Percentiles rank a stretch among this genome's conserved stretches.
Conservation (phyloP, 2,329 filamentous ascomycete genomes). For the Xenoacremonium recifei region DNA sequence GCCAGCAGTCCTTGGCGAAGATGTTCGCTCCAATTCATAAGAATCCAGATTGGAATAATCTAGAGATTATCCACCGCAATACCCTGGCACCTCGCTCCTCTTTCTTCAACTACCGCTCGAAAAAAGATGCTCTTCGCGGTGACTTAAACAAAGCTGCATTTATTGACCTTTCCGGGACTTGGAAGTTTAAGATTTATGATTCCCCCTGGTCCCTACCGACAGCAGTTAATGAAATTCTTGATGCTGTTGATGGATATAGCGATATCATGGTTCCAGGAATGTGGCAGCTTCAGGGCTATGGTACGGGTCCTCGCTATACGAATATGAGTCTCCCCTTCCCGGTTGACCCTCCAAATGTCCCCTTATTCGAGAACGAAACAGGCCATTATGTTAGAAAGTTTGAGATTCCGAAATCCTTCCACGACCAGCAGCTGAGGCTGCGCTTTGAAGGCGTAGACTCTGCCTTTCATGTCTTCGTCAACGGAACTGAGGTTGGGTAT, state of each 20-base stretch:
- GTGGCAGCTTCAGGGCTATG: constrained; percentile 70
- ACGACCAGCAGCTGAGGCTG: constrained; percentile 59
- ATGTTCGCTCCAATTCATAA: too few species aligned
- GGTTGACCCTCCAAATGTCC: constrained; percentile 63
- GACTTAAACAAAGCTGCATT: constrained; percentile 39
- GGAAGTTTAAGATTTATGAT: constrained; percentile 50
- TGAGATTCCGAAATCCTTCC: constrained; percentile 43
- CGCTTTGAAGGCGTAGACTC: constrained; percentile 75
- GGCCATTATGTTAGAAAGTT: constrained; percentile 64
- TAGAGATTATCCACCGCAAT: constrained; percentile 59
- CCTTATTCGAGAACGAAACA: constrained; percentile 57
- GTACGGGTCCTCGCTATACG: constrained; percentile 62
- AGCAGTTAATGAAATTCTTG: constrained; percentile 39
- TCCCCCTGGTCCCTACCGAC: constrained; percentile 45
- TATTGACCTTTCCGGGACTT: constrained; percentile 49
- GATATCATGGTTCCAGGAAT: constrained; percentile 56
- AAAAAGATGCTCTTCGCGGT: constrained; percentile 46
- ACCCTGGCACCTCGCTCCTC: constrained; percentile 56
- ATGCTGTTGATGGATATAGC: constrained; percentile 24
- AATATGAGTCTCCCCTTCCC: constrained; percentile 68
- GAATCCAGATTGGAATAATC: constrained; percentile 64
- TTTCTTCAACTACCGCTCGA: constrained; percentile 52
- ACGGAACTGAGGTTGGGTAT: constrained; percentile 67
- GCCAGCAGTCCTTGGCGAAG: too few species aligned
- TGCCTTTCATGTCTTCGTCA: constrained; percentile 70